Evolutionary conservation across 2,329 filamentous ascomycete species (phyloP).

Genomic region (Pseudocercospora musae): DNA sequence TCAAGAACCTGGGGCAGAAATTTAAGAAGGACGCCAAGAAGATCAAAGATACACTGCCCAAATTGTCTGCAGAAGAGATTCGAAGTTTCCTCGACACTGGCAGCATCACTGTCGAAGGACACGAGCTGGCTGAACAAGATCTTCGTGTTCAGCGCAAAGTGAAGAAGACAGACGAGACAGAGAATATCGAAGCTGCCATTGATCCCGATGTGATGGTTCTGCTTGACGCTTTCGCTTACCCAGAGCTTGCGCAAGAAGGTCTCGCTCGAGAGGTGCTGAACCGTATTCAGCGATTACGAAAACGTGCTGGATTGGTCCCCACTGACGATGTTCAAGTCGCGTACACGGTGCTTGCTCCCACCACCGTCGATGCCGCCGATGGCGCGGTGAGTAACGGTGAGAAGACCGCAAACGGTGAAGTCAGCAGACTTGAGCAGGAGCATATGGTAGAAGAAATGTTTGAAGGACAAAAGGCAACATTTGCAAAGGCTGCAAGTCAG

Average conservation of each 20-base stretch:
- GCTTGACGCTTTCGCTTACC: conserved; percentile 76
- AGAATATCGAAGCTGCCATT: conserved; percentile 79
- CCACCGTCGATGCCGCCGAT: conserved; percentile 18
- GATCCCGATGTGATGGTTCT: conserved; percentile 89
- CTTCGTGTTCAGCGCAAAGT: conserved; percentile 77
- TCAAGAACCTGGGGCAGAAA: conserved; percentile 93
- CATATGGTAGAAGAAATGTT: conserved; percentile 37
- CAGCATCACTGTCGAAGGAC: conserved; percentile 79
- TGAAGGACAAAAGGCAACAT: conserved; percentile 32
- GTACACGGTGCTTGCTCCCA: conserved; percentile 66
- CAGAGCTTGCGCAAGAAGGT: conserved; percentile 83
- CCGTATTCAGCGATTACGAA: conserved; percentile 85
- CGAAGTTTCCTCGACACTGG: conserved; percentile 71
- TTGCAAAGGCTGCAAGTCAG: conserved; percentile 35
- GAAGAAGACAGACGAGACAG: conserved; percentile 66
- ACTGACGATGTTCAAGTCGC: conserved; percentile 97
- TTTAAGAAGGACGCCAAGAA: conserved; percentile 90
- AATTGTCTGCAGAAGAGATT: conserved; percentile 74
- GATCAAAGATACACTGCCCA: conserved; percentile 85
- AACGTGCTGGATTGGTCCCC: conserved; percentile 85
- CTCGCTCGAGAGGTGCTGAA: conserved; percentile 90
- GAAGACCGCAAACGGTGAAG: conserved; percentile 27
- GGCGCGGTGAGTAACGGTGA: conserved; percentile 23
- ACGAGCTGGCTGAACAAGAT: conserved; percentile 77
- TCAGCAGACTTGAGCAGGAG: conserved; percentile 31